Conservation (phyloP, 2,329 filamentous ascomycete genomes). For the Fusarium sp. region DNA sequence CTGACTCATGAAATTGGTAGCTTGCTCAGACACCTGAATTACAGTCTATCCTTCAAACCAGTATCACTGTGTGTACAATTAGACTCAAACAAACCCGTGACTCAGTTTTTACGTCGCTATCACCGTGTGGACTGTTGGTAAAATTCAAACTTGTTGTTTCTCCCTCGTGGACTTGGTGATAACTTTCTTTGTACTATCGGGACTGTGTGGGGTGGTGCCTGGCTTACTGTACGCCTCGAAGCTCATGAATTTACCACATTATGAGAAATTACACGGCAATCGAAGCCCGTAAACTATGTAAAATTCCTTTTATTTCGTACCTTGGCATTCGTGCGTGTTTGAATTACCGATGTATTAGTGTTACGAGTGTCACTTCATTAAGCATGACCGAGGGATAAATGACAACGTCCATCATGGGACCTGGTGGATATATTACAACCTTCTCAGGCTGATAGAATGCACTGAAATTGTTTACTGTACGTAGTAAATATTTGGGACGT, state of each 20-base stretch:
- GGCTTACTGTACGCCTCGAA: background rate
- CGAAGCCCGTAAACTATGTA: background rate
- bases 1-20: background rate
- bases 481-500: background rate
- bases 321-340: background rate
- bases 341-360: background rate
- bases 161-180: background rate
- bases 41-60: background rate
- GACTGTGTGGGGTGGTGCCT: constrained; percentile 25
- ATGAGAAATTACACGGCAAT: background rate
- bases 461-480: background rate
- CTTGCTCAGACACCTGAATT: background rate
- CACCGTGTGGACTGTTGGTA: constrained; percentile 16
- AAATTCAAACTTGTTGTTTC: constrained; percentile 44
- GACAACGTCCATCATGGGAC: background rate
- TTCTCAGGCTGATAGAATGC: background rate
- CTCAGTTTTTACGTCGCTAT: background rate
- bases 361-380: background rate
- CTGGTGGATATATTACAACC: background rate
- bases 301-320: background rate
- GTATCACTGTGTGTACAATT: constrained; percentile 1
- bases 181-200: constrained; percentile 6
- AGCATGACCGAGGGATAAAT: background rate
- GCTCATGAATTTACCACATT: background rate
- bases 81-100: background rate